Evolutionary conservation across 1,284 basidiomycete species (phyloP).

Genomic region (Sporisorium exsertum): DNA sequence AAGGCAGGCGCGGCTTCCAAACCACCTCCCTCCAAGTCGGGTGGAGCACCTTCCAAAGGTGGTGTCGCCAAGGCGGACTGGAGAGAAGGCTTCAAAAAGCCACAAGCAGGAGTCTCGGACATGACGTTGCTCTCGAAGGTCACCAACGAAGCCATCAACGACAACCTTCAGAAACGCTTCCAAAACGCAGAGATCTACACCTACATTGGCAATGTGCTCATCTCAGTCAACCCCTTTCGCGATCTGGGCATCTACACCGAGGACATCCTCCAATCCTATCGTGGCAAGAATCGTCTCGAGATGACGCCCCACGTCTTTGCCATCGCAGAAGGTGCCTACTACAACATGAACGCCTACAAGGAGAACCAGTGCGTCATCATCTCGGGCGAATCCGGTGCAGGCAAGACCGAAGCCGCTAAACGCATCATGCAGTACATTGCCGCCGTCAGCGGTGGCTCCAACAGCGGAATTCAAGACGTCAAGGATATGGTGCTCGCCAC

Average conservation of each 20-base stretch:
- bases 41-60: conserved; percentile 44
- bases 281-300: conserved; percentile 97
- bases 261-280: conserved; percentile 85
- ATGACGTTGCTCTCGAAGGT: conserved; percentile 98
- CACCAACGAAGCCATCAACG: conserved; percentile 97
- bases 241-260: conserved; percentile 91
- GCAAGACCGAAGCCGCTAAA: conserved; percentile 67
- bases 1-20: conserved; percentile 54
- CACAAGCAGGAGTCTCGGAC: conserved; percentile 88
- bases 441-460: conserved; percentile 86
- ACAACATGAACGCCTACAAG: conserved; percentile 99
- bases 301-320: conserved; percentile 97
- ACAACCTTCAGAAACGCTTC: conserved; percentile 96
- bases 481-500: conserved; percentile 99
- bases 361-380: conserved; percentile 99
- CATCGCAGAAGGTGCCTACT: conserved; percentile 96
- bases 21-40: conserved; percentile 49
- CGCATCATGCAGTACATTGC: conserved; percentile 99
- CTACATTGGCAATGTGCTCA: conserved; percentile 96
- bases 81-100: conserved; percentile 69
- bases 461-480: conserved; percentile 83
- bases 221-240: conserved; percentile 98
- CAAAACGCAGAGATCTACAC: conserved; percentile 97
- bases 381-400: conserved; percentile 84
- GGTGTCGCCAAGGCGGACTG: conserved; percentile 69